A percentile compares a stretch with the other conserved stretches of the same genome.
Conservation (phyloP, 2,329 filamentous ascomycete genomes). For the Parascedosporium putredinis region DNA sequence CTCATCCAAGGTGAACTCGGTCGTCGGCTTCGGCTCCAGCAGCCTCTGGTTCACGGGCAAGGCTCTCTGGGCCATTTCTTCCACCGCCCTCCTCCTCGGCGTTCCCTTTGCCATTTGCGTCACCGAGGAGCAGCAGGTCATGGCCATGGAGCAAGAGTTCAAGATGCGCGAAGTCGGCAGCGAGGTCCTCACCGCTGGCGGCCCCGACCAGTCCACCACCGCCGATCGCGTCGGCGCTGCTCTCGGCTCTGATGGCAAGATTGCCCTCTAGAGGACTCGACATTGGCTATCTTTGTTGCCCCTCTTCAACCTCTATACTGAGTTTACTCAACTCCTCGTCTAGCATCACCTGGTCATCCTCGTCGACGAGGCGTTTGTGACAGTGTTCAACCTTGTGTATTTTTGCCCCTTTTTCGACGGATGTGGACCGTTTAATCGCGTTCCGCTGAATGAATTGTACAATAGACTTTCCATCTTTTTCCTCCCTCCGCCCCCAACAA, state of each 20-base stretch:
- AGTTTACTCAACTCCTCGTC: too few species aligned
- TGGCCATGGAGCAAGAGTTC: slow-evolving; percentile 97
- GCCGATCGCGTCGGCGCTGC: slow-evolving; percentile 39
- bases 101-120: slow-evolving; percentile 91
- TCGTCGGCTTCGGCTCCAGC: slow-evolving; percentile 37
- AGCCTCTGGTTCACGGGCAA: slow-evolving; percentile 68
- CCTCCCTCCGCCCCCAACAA: not conserved
- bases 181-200: slow-evolving; percentile 47
- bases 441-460: slow-evolving; percentile 6
- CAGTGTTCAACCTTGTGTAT: too few species aligned
- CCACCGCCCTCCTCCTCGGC: slow-evolving; percentile 77
- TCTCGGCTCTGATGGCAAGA: slow-evolving; percentile 35
- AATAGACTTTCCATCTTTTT: not conserved
- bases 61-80: slow-evolving; percentile 82
- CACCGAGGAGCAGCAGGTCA: slow-evolving; percentile 89
- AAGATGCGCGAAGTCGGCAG: slow-evolving; percentile 87
- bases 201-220: slow-evolving; percentile 22
- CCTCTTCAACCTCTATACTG: not conserved
- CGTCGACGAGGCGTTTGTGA: too few species aligned
- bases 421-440: not conserved
- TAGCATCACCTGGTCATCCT: too few species aligned
- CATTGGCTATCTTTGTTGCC: too few species aligned
- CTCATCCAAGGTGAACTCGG: slow-evolving; percentile 47
- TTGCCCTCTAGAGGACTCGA: slow-evolving; percentile 43
- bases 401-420: not conserved